Evolutionary conservation across 257 asterid species (phyloP).

Genomic region (Solanum neorickii): DNA sequence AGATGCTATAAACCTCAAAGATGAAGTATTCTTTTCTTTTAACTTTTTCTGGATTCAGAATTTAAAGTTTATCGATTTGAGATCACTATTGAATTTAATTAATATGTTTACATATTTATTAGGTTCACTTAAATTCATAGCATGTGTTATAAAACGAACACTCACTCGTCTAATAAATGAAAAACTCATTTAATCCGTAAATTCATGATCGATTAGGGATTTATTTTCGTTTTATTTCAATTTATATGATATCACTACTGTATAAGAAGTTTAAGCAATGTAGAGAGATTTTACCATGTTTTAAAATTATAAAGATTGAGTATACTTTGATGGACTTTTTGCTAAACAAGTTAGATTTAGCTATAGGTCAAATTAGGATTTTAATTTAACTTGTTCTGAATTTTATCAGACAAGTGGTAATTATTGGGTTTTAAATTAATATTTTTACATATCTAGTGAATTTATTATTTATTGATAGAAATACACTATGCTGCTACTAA

Average conservation of each 20-base stretch:
- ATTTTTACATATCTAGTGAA: too few species aligned
- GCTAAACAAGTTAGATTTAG: neutral
- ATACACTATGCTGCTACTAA: too few species aligned
- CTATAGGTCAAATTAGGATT: neutral
- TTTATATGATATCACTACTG: neutral
- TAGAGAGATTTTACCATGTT: neutral
- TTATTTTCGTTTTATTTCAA: too few species aligned
- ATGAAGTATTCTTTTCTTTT: slow-evolving; percentile 19
- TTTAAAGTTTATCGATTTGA: neutral
- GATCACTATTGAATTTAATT: neutral
- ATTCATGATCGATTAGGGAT: neutral
- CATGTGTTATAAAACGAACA: neutral
- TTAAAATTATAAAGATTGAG: too few species aligned
- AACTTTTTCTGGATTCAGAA: neutral
- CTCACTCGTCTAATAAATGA: too few species aligned
- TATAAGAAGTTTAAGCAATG: neutral
- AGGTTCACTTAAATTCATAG: neutral
- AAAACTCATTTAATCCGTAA: neutral
- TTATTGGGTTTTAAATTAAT: neutral
- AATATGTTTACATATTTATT: neutral
- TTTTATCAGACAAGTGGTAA: neutral
- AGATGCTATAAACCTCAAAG: slow-evolving; percentile 48
- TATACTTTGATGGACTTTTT: neutral
- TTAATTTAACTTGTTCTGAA: neutral
- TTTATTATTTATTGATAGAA: too few species aligned